Base-by-base conservation (phyloP, 2,329 filamentous ascomycete genomes). In the Aspergillus pseudoglaucus region DNA sequence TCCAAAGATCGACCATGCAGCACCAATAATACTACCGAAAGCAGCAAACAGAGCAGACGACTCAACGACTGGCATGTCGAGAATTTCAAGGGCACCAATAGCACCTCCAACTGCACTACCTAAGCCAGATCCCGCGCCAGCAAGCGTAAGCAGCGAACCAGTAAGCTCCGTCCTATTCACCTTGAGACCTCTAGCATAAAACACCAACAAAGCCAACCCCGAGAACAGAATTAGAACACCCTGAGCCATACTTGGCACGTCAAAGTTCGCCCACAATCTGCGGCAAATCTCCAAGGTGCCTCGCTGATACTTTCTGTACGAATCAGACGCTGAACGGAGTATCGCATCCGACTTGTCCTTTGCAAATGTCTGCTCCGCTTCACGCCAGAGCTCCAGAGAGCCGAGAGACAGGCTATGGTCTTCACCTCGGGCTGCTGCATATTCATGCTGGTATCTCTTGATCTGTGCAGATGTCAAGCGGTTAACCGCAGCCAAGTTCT, bases 181-280 rank as follows among this genome's bases (percentile, higher is more conserved):
- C 23, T 68, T 69, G 35, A 82, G 63, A 6, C 77, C 74, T 48
- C 80, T 74, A 7, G 88, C 83, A 66, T 94, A 96, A 43, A 91
- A 71, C 1, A 87, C 72, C 45, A 97, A 74, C 4, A 86, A 69
- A 2, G 83, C 55, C 18, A 96, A 77, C 3, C 87, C 83, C 20
- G 80, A 70, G 3, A 81, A 76, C 52, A 94, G 80, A 46, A 95
- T 79, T 0, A 68, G 64, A 33, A 97, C 82, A 42, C 93, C 93
- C 53, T 86, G 76, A 12, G 85, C 62, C 90, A 98, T 98, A 64
- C 85, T 87, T 2, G 82, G 77, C 17, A 95, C 76, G 65, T 98
- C 89, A 58, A 98, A 98, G 32, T 87, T 82, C 18, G 93, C 90
- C 93, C 93, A 98, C 14, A 97, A 74, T 35, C 78, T 79, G 63